phyloP scores from a whole-genome alignment of 495 filamentous ascomycete genomes.

The Ramalina intermedia region DNA sequence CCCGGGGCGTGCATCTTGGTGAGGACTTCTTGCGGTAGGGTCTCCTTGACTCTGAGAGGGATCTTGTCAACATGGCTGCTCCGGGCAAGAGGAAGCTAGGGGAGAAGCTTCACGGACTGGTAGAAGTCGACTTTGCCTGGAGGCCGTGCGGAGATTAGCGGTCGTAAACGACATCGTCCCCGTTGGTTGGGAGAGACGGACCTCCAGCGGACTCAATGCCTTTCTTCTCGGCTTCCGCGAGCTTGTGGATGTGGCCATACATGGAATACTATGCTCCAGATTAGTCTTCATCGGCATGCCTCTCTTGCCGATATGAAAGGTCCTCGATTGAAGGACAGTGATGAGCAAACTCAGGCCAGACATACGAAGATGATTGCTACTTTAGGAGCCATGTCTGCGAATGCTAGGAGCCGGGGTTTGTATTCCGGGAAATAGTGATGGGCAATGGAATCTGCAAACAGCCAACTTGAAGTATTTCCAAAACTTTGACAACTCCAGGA shows the following conservation, averaged over 20 bases:
- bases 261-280: conserved; percentile 61
- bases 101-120: conserved; percentile 1
- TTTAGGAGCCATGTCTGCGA: conserved; percentile 73
- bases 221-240: conserved; percentile 81
- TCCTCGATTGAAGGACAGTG: not conserved
- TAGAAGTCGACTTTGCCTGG: conserved; percentile 9
- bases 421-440: not conserved
- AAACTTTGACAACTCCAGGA: too few species aligned
- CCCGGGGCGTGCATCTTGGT: conserved; percentile 76
- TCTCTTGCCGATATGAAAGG: not conserved
- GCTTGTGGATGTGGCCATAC: conserved; percentile 77
- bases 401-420: conserved; percentile 4
- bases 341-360: conserved; percentile 8
- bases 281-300: conserved; percentile 8
- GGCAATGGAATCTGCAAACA: too few species aligned
- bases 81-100: not conserved
- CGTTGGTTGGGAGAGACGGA: too few species aligned
- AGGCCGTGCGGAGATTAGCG: conserved; percentile 49
- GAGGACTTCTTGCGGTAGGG: conserved; percentile 69
- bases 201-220: conserved; percentile 81
- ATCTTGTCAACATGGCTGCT: conserved; percentile 1
- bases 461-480: too few species aligned
- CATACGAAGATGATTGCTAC: conserved; percentile 81
- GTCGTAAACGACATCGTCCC: conserved; percentile 43
- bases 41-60: conserved; percentile 57